These are phyloP conservation scores for Lumnitzera littorea DNA, from an alignment of 345 rosid species.

Conservation along the genomic window DNA sequence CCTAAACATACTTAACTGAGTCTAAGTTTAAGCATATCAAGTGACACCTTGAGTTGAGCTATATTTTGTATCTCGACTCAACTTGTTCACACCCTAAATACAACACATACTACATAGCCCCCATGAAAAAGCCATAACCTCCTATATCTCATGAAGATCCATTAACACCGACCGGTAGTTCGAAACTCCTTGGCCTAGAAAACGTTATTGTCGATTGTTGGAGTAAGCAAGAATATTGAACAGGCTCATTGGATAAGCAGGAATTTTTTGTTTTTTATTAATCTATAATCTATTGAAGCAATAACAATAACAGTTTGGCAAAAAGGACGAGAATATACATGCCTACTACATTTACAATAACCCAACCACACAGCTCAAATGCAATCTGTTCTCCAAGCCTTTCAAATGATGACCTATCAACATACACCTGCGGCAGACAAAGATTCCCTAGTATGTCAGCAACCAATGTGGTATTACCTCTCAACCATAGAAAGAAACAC, in stretches of 20 bases:
- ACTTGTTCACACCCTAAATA: no score
- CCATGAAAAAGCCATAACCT: no score
- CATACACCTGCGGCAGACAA: constrained; percentile 69
- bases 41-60: no score
- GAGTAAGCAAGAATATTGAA: no score
- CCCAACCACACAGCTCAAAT: constrained; percentile 80
- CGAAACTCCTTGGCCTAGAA: background rate
- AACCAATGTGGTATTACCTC: no score
- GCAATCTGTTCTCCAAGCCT: constrained; percentile 93
- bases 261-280: no score
- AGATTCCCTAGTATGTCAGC: background rate
- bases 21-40: no score
- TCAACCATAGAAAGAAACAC: background rate
- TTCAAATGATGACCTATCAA: constrained; percentile 86
- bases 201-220: no score
- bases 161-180: background rate
- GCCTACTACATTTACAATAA: constrained; percentile 47
- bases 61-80: no score
- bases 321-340: constrained; percentile 42
- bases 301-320: background rate
- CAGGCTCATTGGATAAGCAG: no score
- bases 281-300: background rate
- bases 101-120: no score
- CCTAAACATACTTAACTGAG: no score
- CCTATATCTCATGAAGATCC: background rate